Evolutionary conservation across 257 asterid species (phyloP), one percentile per base, ranked within the genome.

Genomic region (Linderniella brevidens): DNA sequence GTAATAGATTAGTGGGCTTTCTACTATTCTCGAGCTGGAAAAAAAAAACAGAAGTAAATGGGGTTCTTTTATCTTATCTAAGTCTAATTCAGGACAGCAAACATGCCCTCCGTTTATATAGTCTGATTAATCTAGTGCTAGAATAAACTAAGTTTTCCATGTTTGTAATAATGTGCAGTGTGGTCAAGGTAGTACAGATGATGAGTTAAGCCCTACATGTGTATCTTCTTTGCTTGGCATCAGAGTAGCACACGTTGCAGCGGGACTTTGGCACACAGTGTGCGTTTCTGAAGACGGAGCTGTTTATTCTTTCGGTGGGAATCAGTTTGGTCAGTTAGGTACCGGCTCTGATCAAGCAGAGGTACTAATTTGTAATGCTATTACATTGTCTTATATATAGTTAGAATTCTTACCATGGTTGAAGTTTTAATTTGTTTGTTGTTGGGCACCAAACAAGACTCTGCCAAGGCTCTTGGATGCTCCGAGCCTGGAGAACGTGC

Each of bases 311-410:
- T 90, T 90, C 55, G 99, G 99, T 19, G 99, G 99, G 32, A 90
- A 90, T 68, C 99, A 90, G 64, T 90, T 90, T 64, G 99, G 99
- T 52, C 99, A 90, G 74, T 65, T 90, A 62, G 99, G 99, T 65
- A 90, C 94, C 17, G 94, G 92, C 11, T 61, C 76, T 41, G 94
- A 90, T 60, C 84, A 75, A 49, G 94, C 96, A 9, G 99, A 90
- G 96, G 98, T 85, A 44, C 52, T n/a, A n/a, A n/a, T n/a, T n/a
- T 25, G 32, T 25, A 25, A 6, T 25, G 32, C 32, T 25, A 25
- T 6, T 25, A 25, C 32, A 25, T 6, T 25, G 32, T 25, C 32
- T 25, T 25, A n/a, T n/a, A n/a, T n/a, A n/a, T 6, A 25, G 3
- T 25, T 3, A 25, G 32, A 25, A 25, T 3, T 25, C 4, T 6